phyloP scores from a whole-genome alignment of 164 flowering plant species.

The Vitis rotundifolia region DNA sequence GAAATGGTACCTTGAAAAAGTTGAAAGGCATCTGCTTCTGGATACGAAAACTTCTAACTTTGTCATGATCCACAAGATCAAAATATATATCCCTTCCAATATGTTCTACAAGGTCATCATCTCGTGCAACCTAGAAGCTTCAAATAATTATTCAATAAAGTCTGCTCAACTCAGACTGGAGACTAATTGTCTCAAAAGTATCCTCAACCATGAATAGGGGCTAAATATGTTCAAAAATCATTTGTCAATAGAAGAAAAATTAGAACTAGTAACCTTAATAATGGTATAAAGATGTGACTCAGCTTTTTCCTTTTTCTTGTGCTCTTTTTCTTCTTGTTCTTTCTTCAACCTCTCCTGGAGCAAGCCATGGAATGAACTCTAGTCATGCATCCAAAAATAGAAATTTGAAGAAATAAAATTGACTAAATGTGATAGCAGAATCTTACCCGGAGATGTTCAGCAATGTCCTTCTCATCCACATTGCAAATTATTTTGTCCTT shows the following conservation, averaged over 20 bases:
- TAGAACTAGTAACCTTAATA: constrained; percentile 46
- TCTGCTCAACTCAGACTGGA: too few relatives aligned
- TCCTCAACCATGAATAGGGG: too few relatives aligned
- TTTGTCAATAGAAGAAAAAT: too few relatives aligned
- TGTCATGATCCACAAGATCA: constrained; percentile 72
- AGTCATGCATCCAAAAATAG: not conserved
- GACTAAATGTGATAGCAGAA: not conserved
- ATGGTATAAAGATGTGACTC: constrained; percentile 68
- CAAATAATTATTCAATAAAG: not conserved
- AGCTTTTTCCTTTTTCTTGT: constrained; percentile 55
- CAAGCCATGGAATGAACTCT: constrained; percentile 1
- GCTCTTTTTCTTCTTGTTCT: constrained; percentile 54
- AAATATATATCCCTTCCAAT: constrained; percentile 52
- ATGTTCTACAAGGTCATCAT: constrained; percentile 49
- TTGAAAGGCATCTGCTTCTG: constrained; percentile 50
- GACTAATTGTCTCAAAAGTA: too few relatives aligned
- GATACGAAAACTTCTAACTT: constrained; percentile 58
- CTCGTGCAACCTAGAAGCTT: constrained; percentile 45
- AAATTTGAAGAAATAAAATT: not conserved
- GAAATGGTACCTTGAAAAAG: constrained; percentile 44
- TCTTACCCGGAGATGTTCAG: constrained; percentile 54
- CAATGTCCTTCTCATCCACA: constrained; percentile 63
- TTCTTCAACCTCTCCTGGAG: constrained; percentile 45
- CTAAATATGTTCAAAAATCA: too few relatives aligned
- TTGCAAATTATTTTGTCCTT: constrained; percentile 57